Evolutionary conservation across 2,329 filamentous ascomycete genomes (phyloP).

Genomic region (Colletotrichum sp.): DNA sequence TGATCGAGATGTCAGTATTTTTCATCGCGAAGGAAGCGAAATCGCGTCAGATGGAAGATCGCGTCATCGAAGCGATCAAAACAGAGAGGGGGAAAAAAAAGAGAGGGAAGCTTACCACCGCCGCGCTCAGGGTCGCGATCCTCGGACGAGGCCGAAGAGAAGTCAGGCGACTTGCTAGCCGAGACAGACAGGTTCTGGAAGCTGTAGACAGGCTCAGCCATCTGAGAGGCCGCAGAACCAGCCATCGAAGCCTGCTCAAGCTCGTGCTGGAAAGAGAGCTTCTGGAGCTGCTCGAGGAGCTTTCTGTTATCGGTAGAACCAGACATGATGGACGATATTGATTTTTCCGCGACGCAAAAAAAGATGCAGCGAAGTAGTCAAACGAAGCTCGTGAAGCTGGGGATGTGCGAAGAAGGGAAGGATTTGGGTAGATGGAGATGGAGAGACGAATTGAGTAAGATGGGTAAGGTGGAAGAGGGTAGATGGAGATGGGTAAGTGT

Average conservation of each 20-base stretch:
- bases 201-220: background rate
- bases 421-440: background rate
- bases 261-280: slow-evolving; percentile 7
- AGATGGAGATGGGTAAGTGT: background rate
- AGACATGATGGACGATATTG: background rate
- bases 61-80: background rate
- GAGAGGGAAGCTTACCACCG: background rate
- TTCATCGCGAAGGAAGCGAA: background rate
- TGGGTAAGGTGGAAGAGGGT: background rate
- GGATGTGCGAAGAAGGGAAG: background rate
- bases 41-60: background rate
- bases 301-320: background rate
- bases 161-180: background rate
- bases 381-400: background rate
- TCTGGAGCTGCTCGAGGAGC: slow-evolving; percentile 10
- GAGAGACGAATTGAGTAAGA: background rate
- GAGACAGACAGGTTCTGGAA: background rate
- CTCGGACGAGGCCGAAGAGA: slow-evolving; percentile 1
- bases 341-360: background rate
- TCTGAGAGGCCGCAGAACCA: background rate
- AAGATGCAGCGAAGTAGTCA: background rate
- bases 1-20: background rate
- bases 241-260: background rate
- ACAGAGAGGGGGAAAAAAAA: background rate
- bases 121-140: background rate